phyloP scores from a whole-genome alignment of 2,329 filamentous ascomycete genomes.

The Hymenoscyphus repandus region DNA sequence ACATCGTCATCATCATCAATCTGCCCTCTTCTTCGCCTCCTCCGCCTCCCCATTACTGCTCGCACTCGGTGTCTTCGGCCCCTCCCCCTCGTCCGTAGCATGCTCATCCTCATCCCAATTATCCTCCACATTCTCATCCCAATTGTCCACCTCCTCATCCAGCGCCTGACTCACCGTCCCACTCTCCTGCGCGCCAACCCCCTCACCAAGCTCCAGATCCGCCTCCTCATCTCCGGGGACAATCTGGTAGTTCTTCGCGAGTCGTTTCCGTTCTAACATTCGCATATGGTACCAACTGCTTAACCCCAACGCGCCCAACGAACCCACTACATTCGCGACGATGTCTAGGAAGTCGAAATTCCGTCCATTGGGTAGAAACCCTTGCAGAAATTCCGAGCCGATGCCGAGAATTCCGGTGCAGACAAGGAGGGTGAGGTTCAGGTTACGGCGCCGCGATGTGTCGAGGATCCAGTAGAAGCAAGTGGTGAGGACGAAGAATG shows the following conservation, averaged over 20 bases:
- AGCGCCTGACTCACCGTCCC: constrained; percentile 47
- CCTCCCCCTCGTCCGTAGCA: constrained; percentile 27
- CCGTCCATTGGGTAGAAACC: constrained; percentile 67
- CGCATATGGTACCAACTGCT: constrained; percentile 92
- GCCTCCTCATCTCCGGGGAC: constrained; percentile 56
- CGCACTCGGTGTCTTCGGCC: constrained; percentile 31
- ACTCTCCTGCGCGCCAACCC: constrained; percentile 52
- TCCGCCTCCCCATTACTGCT: constrained; percentile 31
- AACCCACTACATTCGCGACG: constrained; percentile 79
- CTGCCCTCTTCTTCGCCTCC: constrained; percentile 29
- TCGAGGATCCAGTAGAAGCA: constrained; percentile 97
- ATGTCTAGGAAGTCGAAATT: constrained; percentile 78
- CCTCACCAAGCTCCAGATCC: constrained; percentile 74
- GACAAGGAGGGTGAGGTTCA: constrained; percentile 76
- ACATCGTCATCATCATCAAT: constrained; percentile 16
- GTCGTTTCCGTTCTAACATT: constrained; percentile 83
- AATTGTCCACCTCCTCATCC: constrained; percentile 84
- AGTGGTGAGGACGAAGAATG: constrained; percentile 84
- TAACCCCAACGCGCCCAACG: constrained; percentile 62
- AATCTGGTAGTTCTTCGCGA: constrained; percentile 65
- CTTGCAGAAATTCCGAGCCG: constrained; percentile 72
- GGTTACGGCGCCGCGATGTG: constrained; percentile 75
- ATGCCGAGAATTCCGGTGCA: constrained; percentile 69
- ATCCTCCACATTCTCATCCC: constrained; percentile 77
- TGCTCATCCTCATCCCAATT: constrained; percentile 55